A percentile compares a stretch with the other conserved stretches of the same genome.
These are phyloP conservation scores for Cordyceps sp. DNA, from an alignment of 2,329 filamentous ascomycete genomes.

Conservation along the genomic window DNA sequence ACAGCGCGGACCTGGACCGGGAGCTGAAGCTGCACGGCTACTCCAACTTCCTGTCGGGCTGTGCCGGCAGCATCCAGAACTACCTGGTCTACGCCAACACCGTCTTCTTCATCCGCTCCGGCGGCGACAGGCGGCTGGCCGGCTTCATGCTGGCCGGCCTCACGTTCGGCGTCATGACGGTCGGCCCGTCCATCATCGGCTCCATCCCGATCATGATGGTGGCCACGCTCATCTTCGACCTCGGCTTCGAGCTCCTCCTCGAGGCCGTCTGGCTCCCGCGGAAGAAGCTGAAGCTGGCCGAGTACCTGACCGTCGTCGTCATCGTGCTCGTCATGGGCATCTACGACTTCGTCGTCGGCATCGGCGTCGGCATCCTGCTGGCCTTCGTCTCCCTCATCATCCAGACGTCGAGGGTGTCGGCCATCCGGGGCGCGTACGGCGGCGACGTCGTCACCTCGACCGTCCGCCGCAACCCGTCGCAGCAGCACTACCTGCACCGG, in stretches of 20 bases:
- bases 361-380: conserved; percentile 77
- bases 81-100: conserved; percentile 97
- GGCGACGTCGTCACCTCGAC: conserved; percentile 83
- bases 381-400: conserved; percentile 85
- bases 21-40: conserved; percentile 86
- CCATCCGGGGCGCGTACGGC: conserved; percentile 78
- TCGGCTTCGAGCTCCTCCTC: conserved; percentile 79
- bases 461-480: conserved; percentile 76
- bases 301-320: conserved; percentile 76
- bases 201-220: conserved; percentile 97
- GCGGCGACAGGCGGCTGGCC: conserved; percentile 72
- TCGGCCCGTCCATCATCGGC: conserved; percentile 77
- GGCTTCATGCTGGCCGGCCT: conserved; percentile 69
- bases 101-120: conserved; percentile 87
- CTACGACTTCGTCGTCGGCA: conserved; percentile 91
- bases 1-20: conserved; percentile 78
- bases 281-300: conserved; percentile 70
- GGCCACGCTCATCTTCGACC: conserved; percentile 81
- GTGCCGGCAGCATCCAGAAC: conserved; percentile 80
- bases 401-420: conserved; percentile 77
- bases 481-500: conserved; percentile 70
- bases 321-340: conserved; percentile 94
- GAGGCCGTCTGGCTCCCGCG: conserved; percentile 82
- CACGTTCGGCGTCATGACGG: conserved; percentile 67
- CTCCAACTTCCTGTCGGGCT: conserved; percentile 81